Evolutionary conservation across 2,329 filamentous ascomycete genomes (phyloP).

Genomic region (Calonectria multiphialidica): DNA sequence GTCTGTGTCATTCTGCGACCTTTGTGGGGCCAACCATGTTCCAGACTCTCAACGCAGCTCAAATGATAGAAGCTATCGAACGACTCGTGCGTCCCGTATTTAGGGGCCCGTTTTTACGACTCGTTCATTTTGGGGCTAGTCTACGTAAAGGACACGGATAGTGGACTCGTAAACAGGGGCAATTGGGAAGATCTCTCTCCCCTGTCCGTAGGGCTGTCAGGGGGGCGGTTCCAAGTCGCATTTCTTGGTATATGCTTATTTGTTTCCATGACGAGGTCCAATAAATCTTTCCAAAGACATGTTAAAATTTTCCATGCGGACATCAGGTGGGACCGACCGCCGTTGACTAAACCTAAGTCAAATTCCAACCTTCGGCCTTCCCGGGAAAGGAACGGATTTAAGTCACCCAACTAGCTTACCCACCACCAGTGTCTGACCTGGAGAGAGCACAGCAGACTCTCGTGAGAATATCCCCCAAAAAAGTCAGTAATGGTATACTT

Average conservation of each 20-base stretch:
- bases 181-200: not conserved
- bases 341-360: not conserved
- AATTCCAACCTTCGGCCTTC: not conserved
- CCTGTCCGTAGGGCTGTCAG: not conserved
- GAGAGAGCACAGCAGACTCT: too few relatives aligned
- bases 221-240: not conserved
- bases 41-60: not conserved
- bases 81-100: not conserved
- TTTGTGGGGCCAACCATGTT: not conserved
- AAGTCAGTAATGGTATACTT: too few relatives aligned
- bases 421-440: too few relatives aligned
- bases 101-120: not conserved
- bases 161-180: not conserved
- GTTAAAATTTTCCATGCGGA: not conserved
- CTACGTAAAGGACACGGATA: not conserved
- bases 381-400: not conserved
- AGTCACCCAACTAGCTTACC: too few relatives aligned
- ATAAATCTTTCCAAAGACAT: not conserved
- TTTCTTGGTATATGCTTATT: not conserved
- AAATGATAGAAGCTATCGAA: not conserved
- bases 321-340: not conserved
- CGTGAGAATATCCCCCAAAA: too few relatives aligned
- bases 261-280: not conserved
- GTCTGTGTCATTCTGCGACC: too few relatives aligned
- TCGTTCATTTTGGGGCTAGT: not conserved